Evolutionary conservation across 2,329 filamentous ascomycete species (phyloP).

Genomic region (Fusarium setosum): DNA sequence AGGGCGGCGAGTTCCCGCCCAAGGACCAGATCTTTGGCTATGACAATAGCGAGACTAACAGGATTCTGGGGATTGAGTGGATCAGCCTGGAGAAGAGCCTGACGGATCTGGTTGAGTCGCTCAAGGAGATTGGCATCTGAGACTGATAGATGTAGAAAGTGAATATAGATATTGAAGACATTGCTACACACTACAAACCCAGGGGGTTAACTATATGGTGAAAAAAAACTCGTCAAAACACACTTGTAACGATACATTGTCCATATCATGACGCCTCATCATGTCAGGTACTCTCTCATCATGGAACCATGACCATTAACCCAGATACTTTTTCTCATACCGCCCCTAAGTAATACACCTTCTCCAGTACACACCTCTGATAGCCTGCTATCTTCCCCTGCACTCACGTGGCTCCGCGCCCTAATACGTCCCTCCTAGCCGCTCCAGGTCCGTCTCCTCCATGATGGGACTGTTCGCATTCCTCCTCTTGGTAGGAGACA

Average conservation of each 20-base stretch:
- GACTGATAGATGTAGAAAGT: not conserved
- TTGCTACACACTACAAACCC: not conserved
- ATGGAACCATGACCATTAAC: not conserved
- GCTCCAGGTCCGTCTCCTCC: conserved; percentile 42
- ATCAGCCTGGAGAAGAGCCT: conserved; percentile 70
- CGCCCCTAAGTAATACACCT: too few relatives aligned
- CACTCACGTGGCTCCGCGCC: not conserved
- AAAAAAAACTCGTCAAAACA: conserved; percentile 15
- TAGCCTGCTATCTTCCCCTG: not conserved
- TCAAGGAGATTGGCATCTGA: conserved; percentile 59
- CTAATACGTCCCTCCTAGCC: conserved; percentile 43
- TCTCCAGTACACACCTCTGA: not conserved
- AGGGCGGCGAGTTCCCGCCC: conserved; percentile 56
- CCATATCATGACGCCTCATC: not conserved
- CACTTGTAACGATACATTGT: not conserved
- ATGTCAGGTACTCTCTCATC: conserved; percentile 2
- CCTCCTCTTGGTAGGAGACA: conserved; percentile 9
- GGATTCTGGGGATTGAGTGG: conserved; percentile 72
- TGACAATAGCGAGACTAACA: conserved; percentile 68
- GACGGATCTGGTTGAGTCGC: conserved; percentile 71
- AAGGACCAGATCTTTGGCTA: conserved; percentile 60
- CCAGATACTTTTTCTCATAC: not conserved
- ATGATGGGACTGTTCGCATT: conserved; percentile 23
- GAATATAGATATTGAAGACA: conserved; percentile 1
- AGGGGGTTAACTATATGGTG: not conserved